Conservation (phyloP, 2,329 filamentous ascomycete genomes). For the Blastomyces silverae region DNA sequence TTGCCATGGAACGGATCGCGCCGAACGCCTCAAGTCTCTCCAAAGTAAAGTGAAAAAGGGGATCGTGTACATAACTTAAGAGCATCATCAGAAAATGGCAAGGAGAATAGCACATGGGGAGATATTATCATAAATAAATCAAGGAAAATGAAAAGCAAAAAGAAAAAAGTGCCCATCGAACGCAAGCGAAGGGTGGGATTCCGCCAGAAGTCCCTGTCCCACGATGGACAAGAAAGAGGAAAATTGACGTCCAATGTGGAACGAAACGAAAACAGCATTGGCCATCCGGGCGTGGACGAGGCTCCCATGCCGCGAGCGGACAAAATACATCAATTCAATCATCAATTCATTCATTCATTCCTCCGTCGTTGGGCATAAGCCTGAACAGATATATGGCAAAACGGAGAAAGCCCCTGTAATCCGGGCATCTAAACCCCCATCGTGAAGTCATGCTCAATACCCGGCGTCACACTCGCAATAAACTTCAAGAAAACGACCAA, state of each 20-base stretch:
- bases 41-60: background rate
- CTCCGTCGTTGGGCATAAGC: background rate
- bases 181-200: background rate
- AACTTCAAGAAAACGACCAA: constrained; percentile 54
- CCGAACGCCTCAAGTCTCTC: constrained; percentile 4
- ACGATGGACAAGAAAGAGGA: background rate
- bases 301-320: background rate
- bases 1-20: background rate
- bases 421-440: constrained; percentile 66
- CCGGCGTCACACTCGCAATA: constrained; percentile 84
- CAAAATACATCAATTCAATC: background rate
- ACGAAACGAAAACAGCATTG: background rate
- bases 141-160: background rate
- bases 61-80: background rate
- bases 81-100: background rate
- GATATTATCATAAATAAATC: background rate
- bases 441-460: constrained; percentile 96
- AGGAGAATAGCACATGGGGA: background rate
- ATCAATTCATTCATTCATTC: background rate
- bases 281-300: background rate
- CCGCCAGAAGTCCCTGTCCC: background rate
- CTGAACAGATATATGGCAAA: background rate
- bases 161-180: background rate
- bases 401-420: background rate
- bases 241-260: background rate